Evolutionary conservation across 306 rosid species (phyloP).

Genomic region (Prosopis cineraria): DNA sequence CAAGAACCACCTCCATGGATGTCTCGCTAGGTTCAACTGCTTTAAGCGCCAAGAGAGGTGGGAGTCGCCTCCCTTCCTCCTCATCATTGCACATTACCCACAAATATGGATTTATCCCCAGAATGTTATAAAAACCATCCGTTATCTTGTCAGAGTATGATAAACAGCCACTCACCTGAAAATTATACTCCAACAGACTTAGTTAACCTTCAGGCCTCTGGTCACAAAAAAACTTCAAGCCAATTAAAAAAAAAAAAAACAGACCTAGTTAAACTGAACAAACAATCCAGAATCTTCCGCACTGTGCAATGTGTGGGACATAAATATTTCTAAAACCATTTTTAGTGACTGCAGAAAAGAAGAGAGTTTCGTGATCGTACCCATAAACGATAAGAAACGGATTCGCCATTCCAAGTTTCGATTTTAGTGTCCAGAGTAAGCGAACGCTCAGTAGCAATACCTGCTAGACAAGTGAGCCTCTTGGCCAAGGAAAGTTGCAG

Average conservation of each 20-base stretch:
- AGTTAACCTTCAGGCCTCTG: neutral
- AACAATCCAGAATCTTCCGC: neutral
- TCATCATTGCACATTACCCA: conserved; percentile 89
- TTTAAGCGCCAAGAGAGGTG: conserved; percentile 77
- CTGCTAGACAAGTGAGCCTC: conserved; percentile 64
- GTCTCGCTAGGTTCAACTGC: conserved; percentile 67
- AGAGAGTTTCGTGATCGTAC: conserved; percentile 39
- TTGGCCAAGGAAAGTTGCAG: conserved; percentile 64
- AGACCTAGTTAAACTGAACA: neutral
- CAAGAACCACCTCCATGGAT: conserved; percentile 78
- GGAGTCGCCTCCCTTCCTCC: conserved; percentile 72
- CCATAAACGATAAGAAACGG: conserved; percentile 92
- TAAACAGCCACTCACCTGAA: conserved; percentile 91
- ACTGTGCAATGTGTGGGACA: neutral
- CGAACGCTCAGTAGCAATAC: conserved; percentile 59
- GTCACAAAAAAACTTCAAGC: too few species aligned
- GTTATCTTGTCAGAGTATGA: conserved; percentile 92
- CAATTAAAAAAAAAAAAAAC: too few species aligned
- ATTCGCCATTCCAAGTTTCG: conserved; percentile 67
- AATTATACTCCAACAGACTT: neutral
- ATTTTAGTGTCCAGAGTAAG: conserved; percentile 47
- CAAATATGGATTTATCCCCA: conserved; percentile 95
- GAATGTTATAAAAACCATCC: conserved; percentile 89
- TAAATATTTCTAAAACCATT: neutral
- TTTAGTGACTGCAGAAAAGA: neutral